Percentiles rank a stretch among this genome's conserved stretches.
Evolutionary conservation across 768 basidiomycete genomes (phyloP).

Genomic region (Boletus sp.): DNA sequence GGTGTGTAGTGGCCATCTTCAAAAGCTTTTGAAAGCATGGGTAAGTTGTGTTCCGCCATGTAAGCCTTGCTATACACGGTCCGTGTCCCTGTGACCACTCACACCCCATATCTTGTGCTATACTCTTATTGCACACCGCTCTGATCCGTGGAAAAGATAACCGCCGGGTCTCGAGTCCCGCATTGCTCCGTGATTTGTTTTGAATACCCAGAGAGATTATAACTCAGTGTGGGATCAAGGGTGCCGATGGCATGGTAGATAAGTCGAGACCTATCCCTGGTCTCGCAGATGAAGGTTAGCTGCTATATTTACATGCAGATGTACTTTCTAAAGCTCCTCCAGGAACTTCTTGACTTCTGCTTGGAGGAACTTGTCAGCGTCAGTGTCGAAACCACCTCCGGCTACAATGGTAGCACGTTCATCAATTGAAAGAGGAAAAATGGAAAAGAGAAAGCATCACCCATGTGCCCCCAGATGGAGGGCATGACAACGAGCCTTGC

Average conservation of each 20-base stretch:
- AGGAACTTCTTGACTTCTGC: conserved; percentile 45
- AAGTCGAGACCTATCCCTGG: neutral
- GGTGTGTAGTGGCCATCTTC: no score
- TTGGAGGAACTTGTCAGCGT: conserved; percentile 43
- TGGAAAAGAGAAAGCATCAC: conserved; percentile 24
- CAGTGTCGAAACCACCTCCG: conserved; percentile 40
- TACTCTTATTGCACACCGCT: neutral
- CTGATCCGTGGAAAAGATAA: neutral
- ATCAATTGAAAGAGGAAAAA: neutral
- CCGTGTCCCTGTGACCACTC: neutral
- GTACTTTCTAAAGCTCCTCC: conserved; percentile 26
- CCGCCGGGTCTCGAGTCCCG: neutral
- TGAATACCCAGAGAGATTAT: neutral
- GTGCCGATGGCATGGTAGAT: neutral
- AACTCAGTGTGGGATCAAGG: neutral
- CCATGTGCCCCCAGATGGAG: conserved; percentile 56
- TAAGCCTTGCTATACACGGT: neutral
- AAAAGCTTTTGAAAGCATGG: no score
- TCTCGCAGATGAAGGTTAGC: neutral
- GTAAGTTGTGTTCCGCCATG: conserved; percentile 8
- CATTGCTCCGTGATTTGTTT: neutral
- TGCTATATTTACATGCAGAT: neutral
- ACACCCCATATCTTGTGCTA: neutral
- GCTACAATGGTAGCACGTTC: conserved; percentile 27
- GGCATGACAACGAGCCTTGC: conserved; percentile 48